These are phyloP conservation scores for Lodderomyces margitis DNA, from an alignment of 1,139 yeast genomes.

Conservation along the genomic window DNA sequence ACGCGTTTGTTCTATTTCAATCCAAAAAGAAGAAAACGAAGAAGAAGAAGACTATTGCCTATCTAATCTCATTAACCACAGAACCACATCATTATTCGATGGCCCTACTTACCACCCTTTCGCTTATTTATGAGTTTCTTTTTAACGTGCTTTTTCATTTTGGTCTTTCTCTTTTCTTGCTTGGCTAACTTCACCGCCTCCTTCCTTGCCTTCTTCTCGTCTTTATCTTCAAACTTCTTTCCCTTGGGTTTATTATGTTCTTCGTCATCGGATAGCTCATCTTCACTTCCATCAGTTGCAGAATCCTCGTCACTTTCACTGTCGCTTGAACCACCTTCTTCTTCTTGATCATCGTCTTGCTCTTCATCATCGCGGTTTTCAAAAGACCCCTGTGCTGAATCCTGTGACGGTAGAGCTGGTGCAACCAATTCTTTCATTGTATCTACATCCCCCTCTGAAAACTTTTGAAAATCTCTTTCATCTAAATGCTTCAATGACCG, in stretches of 20 bases:
- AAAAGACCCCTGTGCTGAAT: conserved; percentile 13
- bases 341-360: conserved; percentile 21
- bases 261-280: conserved; percentile 40
- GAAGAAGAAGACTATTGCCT: no score
- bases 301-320: conserved; percentile 25
- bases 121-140: conserved; percentile 69
- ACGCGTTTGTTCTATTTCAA: not conserved
- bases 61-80: no score
- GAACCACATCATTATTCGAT: no score
- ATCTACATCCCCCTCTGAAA: conserved; percentile 77
- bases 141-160: conserved; percentile 89
- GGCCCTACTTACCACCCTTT: conserved; percentile 26
- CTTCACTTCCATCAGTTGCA: conserved; percentile 32
- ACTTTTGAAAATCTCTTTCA: conserved; percentile 85
- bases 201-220: conserved; percentile 79
- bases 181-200: conserved; percentile 79
- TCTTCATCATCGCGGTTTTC: conserved; percentile 18
- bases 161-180: conserved; percentile 83
- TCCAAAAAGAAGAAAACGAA: no score
- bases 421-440: conserved; percentile 65
- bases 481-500: conserved; percentile 70
- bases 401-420: conserved; percentile 6
- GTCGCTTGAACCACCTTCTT: conserved; percentile 22
- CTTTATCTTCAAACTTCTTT: conserved; percentile 81
- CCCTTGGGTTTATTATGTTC: conserved; percentile 49